Conservation (phyloP, 176 grass and related monocot species). For the Aegilops umbellulata region DNA sequence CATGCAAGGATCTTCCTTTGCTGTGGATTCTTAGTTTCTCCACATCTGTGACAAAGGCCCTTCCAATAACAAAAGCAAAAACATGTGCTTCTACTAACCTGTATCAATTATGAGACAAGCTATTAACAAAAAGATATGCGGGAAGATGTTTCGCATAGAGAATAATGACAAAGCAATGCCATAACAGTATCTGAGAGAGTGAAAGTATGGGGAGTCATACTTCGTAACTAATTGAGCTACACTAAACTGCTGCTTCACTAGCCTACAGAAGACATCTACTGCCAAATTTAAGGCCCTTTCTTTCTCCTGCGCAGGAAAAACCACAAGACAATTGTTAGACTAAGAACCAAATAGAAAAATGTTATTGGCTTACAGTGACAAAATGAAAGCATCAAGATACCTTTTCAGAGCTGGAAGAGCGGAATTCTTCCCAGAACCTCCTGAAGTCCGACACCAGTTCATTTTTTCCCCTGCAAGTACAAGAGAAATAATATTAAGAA, state of each 20-base stretch:
- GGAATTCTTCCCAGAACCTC: slow-evolving; percentile 99
- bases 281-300: slow-evolving; percentile 95
- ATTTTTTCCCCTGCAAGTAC: slow-evolving; percentile 68
- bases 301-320: slow-evolving; percentile 81
- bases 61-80: slow-evolving; percentile 99
- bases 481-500: slow-evolving; percentile 31
- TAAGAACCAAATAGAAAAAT: slow-evolving; percentile 24
- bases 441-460: slow-evolving; percentile 90
- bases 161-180: slow-evolving; percentile 16
- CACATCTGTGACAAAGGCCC: slow-evolving; percentile 97
- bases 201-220: slow-evolving; percentile 44
- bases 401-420: slow-evolving; percentile 98
- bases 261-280: slow-evolving; percentile 96
- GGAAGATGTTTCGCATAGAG: slow-evolving; percentile 12
- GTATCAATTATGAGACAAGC: slow-evolving; percentile 29
- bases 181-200: not conserved
- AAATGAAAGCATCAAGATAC: slow-evolving; percentile 30
- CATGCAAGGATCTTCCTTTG: slow-evolving; percentile 79
- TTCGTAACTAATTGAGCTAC: slow-evolving; percentile 92
- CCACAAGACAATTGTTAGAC: slow-evolving; percentile 30
- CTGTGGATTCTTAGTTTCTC: slow-evolving; percentile 93
- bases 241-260: slow-evolving; percentile 93
- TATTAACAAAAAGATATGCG: not conserved
- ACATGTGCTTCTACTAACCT: slow-evolving; percentile 99
- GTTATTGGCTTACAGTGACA: slow-evolving; percentile 15